Evolutionary conservation across 805 yeast genomes (phyloP).

Genomic region (Myxozyma udenii): DNA sequence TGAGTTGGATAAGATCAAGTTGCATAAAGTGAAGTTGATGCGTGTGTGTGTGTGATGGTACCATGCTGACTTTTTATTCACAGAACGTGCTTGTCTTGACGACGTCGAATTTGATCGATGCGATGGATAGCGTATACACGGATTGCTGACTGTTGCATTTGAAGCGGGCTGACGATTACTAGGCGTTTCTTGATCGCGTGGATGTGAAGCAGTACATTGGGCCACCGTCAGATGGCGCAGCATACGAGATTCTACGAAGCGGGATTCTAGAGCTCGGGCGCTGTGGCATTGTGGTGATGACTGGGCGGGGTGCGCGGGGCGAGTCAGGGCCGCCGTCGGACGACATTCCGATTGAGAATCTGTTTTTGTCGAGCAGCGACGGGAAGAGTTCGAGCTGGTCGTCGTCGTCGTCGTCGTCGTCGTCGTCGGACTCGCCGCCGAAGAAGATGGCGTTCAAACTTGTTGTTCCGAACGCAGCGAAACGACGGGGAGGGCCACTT

Average conservation of each 20-base stretch:
- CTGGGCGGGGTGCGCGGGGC: not conserved
- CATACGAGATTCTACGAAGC: conserved; percentile 36
- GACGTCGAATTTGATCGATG: conserved; percentile 43
- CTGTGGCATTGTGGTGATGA: conserved; percentile 9
- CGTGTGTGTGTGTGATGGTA: too few species aligned
- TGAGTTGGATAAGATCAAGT: conserved; percentile 43
- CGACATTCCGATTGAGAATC: not conserved
- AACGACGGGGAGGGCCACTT: too few species aligned
- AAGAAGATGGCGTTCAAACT: not conserved
- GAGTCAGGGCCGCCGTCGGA: not conserved
- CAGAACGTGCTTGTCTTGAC: conserved; percentile 42
- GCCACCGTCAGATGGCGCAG: conserved; percentile 39
- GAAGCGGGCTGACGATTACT: not conserved
- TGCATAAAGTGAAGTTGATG: conserved; percentile 9
- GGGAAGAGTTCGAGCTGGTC: not conserved
- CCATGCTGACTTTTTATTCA: conserved; percentile 1
- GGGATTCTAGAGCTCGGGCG: conserved; percentile 34
- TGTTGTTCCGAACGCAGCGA: too few species aligned
- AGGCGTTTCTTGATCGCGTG: conserved; percentile 47
- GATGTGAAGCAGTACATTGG: conserved; percentile 42
- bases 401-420: not conserved
- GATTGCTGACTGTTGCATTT: not conserved
- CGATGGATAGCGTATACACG: conserved; percentile 39
- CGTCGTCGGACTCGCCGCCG: not conserved
- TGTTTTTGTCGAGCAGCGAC: not conserved